phyloP scores from a whole-genome alignment of 768 basidiomycete genomes.

The Clavaria fumosa region DNA sequence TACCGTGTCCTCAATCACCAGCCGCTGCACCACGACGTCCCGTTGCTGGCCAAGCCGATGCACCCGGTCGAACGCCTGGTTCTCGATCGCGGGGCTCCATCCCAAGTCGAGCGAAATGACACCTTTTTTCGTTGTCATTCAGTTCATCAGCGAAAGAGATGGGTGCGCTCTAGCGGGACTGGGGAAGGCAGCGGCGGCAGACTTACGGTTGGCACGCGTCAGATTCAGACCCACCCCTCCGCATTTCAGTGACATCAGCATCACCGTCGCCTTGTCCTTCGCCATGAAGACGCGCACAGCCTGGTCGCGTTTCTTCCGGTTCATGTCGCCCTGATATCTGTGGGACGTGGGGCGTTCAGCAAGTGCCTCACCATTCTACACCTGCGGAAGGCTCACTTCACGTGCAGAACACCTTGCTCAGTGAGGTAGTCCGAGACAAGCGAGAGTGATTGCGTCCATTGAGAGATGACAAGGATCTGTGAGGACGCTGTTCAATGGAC shows the following conservation, averaged over 20 bases:
- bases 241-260: conserved; percentile 49
- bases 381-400: too few species aligned
- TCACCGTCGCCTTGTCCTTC: conserved; percentile 37
- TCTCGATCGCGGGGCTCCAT: conserved; percentile 61
- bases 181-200: too few species aligned
- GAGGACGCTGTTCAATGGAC: conserved; percentile 4
- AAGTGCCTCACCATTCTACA: conserved; percentile 30
- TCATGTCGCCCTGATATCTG: conserved; percentile 55
- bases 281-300: conserved; percentile 47
- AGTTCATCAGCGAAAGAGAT: too few species aligned
- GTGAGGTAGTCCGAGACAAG: conserved; percentile 50
- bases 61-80: conserved; percentile 41
- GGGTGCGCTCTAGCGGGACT: too few species aligned
- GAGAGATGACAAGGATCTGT: conserved; percentile 50
- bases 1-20: conserved; percentile 51
- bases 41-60: conserved; percentile 63
- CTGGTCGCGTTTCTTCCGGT: conserved; percentile 31
- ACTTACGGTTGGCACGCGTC: conserved; percentile 50
- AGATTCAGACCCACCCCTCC: conserved; percentile 63
- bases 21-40: conserved; percentile 46
- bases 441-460: conserved; percentile 53
- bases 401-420: conserved; percentile 33
- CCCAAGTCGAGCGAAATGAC: conserved; percentile 55
- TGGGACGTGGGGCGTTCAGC: background rate
- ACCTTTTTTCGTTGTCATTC: too few species aligned